A percentile compares a stretch with the other conserved stretches of the same genome.
These are phyloP conservation scores for Samsoniella hepiali DNA, from an alignment of 2,329 filamentous ascomycete genomes.

Conservation along the genomic window DNA sequence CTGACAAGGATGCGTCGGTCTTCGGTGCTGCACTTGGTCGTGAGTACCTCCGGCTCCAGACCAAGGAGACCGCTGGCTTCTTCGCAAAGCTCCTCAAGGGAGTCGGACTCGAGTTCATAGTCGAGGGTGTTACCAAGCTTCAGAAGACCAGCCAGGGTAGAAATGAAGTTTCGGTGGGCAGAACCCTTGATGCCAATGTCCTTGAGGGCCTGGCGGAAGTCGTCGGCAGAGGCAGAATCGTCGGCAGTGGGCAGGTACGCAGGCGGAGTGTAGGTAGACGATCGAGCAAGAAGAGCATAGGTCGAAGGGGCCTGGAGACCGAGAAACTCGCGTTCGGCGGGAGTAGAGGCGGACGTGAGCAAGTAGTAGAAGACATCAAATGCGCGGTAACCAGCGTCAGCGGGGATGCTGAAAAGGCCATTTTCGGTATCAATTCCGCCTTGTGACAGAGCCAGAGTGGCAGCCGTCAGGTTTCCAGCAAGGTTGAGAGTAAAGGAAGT, in stretches of 20 bases:
- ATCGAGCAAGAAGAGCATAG: constrained; percentile 77
- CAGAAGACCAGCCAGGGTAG: constrained; percentile 77
- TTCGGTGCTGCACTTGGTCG: constrained; percentile 74
- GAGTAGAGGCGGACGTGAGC: constrained; percentile 83
- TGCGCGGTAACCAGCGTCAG: constrained; percentile 78
- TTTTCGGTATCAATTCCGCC: constrained; percentile 81
- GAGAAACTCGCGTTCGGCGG: constrained; percentile 84
- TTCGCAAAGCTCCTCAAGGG: constrained; percentile 80
- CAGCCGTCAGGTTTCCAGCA: constrained; percentile 71
- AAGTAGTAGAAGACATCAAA: constrained; percentile 99
- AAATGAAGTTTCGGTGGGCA: constrained; percentile 77
- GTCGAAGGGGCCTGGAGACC: constrained; percentile 72
- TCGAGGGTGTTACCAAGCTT: constrained; percentile 90
- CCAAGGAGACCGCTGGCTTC: constrained; percentile 85
- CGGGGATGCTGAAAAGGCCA: constrained; percentile 76
- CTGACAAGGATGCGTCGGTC: constrained; percentile 80
- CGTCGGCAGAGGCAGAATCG: constrained; percentile 87
- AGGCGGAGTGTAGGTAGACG: constrained; percentile 81
- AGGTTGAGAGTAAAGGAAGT: constrained; percentile 80
- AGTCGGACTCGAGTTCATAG: constrained; percentile 79
- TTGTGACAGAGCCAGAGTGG: constrained; percentile 74
- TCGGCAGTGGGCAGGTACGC: constrained; percentile 89
- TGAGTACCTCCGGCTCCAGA: constrained; percentile 78
- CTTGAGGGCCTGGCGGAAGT: constrained; percentile 83
- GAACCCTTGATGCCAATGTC: constrained; percentile 91